Percentiles rank a stretch among this genome's conserved stretches.
These are phyloP conservation scores for Leptomonas pyrrhocoris DNA, from an alignment of 208 protist species.

Conservation along the genomic window DNA sequence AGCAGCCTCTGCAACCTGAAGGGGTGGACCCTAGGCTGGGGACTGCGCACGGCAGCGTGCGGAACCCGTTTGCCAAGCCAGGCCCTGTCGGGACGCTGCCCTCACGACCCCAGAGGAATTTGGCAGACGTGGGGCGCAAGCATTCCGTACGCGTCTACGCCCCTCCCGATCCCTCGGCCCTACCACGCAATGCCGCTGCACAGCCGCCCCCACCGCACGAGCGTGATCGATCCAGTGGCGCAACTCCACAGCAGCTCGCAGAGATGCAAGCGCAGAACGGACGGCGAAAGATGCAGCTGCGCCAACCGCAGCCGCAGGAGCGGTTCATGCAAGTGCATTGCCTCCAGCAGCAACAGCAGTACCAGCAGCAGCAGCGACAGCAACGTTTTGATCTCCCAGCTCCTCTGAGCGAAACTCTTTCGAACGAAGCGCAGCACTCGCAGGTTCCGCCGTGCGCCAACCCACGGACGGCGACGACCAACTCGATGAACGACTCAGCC, in stretches of 20 bases:
- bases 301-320: neutral
- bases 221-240: neutral
- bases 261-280: neutral
- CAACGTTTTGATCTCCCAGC: neutral
- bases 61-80: neutral
- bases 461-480: no score
- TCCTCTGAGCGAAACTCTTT: slow-evolving; percentile 5
- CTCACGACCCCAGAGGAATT: neutral
- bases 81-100: neutral
- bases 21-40: neutral
- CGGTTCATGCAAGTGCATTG: neutral
- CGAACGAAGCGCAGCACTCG: neutral
- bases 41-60: neutral
- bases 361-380: neutral
- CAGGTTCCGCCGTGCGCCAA: neutral
- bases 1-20: neutral
- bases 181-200: neutral
- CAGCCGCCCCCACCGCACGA: neutral
- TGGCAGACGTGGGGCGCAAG: neutral
- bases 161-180: neutral
- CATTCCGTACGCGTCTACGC: slow-evolving; percentile 3
- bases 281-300: neutral
- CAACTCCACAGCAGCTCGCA: neutral
- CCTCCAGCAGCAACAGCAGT: slow-evolving; percentile 9
- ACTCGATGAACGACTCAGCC: neutral